Evolutionary conservation across 2,329 filamentous ascomycete genomes (phyloP).

Genomic region (Apiospora malaysiana): DNA sequence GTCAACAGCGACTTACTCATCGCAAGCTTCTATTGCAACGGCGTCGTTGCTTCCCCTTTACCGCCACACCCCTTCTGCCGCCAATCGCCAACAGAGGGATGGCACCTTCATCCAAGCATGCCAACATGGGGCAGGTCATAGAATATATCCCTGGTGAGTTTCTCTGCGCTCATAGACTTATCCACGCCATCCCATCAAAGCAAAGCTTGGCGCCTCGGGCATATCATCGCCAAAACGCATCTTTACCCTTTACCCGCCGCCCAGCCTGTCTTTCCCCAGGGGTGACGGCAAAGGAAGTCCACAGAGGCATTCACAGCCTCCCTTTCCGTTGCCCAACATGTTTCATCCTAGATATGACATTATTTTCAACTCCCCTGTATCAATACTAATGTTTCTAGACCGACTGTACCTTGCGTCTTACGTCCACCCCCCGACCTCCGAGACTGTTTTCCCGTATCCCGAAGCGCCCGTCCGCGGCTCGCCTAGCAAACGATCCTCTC

Average conservation of each 20-base stretch:
- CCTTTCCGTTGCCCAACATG: conserved; percentile 22
- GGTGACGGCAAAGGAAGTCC: neutral
- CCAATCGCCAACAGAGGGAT: conserved; percentile 39
- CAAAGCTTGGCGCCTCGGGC: neutral
- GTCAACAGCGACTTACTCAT: neutral
- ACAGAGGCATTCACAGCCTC: neutral
- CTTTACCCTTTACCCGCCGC: neutral
- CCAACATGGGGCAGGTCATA: conserved; percentile 85
- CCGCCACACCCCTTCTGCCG: conserved; percentile 18
- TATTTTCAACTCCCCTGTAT: conserved; percentile 33
- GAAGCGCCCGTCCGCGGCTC: conserved; percentile 60
- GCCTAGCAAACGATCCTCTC: conserved; percentile 77
- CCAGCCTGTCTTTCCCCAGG: neutral
- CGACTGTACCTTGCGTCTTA: conserved; percentile 95
- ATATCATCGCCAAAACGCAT: neutral
- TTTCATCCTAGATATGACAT: conserved; percentile 22
- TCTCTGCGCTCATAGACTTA: neutral
- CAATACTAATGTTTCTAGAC: conserved; percentile 64
- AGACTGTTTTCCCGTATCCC: conserved; percentile 87
- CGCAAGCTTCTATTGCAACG: conserved; percentile 3
- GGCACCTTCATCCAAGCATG: conserved; percentile 56
- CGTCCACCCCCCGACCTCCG: conserved; percentile 76
- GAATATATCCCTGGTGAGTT: conserved; percentile 91
- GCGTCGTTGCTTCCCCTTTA: neutral
- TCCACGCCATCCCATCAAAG: neutral